Percentiles rank a stretch among this genome's conserved stretches.
Evolutionary conservation across 257 asterid genomes (phyloP).

Genomic region (Prunella vulgaris): DNA sequence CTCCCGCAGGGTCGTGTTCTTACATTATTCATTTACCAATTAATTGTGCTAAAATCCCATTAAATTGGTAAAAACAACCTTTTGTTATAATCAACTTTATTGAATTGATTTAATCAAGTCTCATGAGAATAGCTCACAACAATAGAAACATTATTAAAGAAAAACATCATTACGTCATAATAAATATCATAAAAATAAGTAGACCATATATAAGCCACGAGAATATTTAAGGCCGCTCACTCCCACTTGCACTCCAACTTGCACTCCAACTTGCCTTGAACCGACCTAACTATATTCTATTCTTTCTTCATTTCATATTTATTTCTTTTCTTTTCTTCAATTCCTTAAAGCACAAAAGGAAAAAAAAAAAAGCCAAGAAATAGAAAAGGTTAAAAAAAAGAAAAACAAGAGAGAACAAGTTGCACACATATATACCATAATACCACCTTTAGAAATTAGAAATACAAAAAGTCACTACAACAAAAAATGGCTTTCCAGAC

Average conservation of each 20-base stretch:
- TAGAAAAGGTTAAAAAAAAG: not conserved
- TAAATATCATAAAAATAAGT: not conserved
- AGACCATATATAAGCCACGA: constrained; percentile 14
- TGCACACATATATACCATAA: constrained; percentile 16
- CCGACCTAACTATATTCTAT: constrained; percentile 11
- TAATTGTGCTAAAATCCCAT: too few species aligned
- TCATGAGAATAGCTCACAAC: not conserved
- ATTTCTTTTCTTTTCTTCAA: not conserved
- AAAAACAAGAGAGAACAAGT: constrained; percentile 1
- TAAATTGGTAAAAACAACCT: too few species aligned
- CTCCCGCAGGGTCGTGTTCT: too few species aligned
- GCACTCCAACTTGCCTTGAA: constrained; percentile 30
- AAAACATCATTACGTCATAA: not conserved
- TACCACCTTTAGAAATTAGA: not conserved
- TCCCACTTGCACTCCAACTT: constrained; percentile 38
- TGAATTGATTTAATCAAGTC: not conserved
- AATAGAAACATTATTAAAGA: too few species aligned
- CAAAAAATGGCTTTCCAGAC: too few species aligned
- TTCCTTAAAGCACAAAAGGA: not conserved
- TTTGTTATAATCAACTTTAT: too few species aligned
- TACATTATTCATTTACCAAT: too few species aligned
- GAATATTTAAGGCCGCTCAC: constrained; percentile 13
- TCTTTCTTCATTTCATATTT: not conserved
- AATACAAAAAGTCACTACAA: too few species aligned
- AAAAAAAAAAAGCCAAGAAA: not conserved